These are phyloP conservation scores for Plasmodium coatneyi DNA, from an alignment of 169 alveolate genomes.

Conservation along the genomic window DNA sequence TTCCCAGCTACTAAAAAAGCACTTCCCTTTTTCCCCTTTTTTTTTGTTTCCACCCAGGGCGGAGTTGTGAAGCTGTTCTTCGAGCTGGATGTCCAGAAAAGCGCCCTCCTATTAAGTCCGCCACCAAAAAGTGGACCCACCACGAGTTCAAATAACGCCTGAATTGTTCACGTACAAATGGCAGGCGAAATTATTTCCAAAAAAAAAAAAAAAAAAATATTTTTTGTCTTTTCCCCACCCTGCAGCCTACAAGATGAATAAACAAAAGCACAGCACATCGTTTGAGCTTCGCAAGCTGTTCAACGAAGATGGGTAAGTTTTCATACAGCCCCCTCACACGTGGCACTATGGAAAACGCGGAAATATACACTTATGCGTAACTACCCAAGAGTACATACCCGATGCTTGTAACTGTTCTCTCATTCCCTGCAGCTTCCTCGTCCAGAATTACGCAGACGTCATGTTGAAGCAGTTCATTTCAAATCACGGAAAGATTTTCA, in stretches of 20 bases:
- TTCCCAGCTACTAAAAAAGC: background rate
- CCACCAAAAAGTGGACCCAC: background rate
- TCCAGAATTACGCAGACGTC: conserved; percentile 4
- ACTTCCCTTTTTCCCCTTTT: background rate
- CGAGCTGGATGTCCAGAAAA: conserved; percentile 21
- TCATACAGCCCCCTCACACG: background rate
- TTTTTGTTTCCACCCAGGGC: conserved; percentile 6
- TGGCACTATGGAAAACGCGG: background rate
- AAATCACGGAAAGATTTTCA: conserved; percentile 21
- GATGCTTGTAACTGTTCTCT: background rate
- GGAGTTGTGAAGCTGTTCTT: conserved; percentile 10
- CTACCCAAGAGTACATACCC: background rate
- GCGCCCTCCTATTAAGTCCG: conserved; percentile 14
- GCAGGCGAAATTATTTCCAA: background rate
- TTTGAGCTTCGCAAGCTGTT: conserved; percentile 41
- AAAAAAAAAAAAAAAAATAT: background rate
- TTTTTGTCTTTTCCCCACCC: background rate
- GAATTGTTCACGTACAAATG: background rate
- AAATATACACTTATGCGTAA: background rate
- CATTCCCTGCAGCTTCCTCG: background rate
- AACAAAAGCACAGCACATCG: background rate
- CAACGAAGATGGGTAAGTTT: conserved; percentile 40
- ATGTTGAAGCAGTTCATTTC: conserved; percentile 28
- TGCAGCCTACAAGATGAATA: conserved; percentile 21
- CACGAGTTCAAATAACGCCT: background rate